Evolutionary conservation across 768 basidiomycete genomes (phyloP).

Genomic region (Boletus edulis): DNA sequence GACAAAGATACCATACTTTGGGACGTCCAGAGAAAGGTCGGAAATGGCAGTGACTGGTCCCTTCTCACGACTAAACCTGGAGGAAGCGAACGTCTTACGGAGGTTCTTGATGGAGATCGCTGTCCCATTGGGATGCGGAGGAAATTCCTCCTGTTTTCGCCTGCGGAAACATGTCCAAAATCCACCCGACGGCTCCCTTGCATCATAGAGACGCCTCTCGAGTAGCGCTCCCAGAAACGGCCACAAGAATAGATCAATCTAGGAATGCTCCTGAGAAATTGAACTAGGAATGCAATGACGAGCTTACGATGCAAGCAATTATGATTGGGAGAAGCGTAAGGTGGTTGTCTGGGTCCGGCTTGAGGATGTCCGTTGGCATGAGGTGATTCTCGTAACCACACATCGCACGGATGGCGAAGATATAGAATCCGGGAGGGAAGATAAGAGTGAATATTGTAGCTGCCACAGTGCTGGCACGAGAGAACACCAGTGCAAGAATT

Average conservation of each 20-base stretch:
- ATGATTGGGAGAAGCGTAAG: constrained; percentile 56
- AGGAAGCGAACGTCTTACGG: constrained; percentile 54
- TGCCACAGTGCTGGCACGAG: constrained; percentile 37
- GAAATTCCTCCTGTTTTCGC: constrained; percentile 15
- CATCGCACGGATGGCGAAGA: constrained; percentile 67
- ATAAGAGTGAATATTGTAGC: constrained; percentile 65
- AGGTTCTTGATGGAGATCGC: constrained; percentile 65
- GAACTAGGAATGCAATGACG: constrained; percentile 34
- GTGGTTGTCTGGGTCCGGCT: constrained; percentile 58
- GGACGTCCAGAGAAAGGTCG: constrained; percentile 67
- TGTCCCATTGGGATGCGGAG: constrained; percentile 34
- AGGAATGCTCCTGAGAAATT: neutral
- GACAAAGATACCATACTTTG: constrained; percentile 73
- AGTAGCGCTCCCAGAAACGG: constrained; percentile 60
- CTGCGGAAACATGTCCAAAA: constrained; percentile 25
- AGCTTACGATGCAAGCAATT: constrained; percentile 60
- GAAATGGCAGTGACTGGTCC: constrained; percentile 57
- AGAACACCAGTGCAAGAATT: constrained; percentile 59
- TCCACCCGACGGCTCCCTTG: constrained; percentile 35
- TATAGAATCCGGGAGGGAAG: constrained; percentile 75
- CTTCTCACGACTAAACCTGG: constrained; percentile 46
- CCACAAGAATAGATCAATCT: constrained; percentile 76
- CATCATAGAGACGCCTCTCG: constrained; percentile 63
- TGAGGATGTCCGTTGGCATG: constrained; percentile 50
- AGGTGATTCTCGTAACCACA: constrained; percentile 65